These are phyloP conservation scores for Cicer pinnatifidum DNA, from an alignment of 306 rosid genomes.

Conservation along the genomic window DNA sequence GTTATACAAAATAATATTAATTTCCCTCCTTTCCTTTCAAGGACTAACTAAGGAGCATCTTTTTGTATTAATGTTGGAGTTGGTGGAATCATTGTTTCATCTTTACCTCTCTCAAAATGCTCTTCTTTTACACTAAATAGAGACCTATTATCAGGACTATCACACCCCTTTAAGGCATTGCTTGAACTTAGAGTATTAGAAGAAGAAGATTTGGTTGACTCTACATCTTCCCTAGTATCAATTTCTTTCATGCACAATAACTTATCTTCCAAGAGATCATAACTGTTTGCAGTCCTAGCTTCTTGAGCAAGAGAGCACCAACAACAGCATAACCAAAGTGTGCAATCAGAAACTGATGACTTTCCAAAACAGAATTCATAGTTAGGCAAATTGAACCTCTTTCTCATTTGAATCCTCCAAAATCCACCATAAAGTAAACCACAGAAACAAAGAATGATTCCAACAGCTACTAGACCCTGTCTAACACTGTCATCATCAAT, in stretches of 20 bases:
- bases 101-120: slow-evolving; percentile 50
- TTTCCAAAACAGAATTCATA: slow-evolving; percentile 78
- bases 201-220: slow-evolving; percentile 49
- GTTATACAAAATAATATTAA: neutral
- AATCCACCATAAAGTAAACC: slow-evolving; percentile 96
- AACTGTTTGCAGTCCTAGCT: slow-evolving; percentile 71
- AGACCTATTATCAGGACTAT: slow-evolving; percentile 50
- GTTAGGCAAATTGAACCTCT: slow-evolving; percentile 79
- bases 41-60: slow-evolving; percentile 47
- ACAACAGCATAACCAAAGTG: slow-evolving; percentile 88
- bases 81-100: slow-evolving; percentile 77
- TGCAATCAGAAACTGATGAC: slow-evolving; percentile 71
- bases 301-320: slow-evolving; percentile 99
- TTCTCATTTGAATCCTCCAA: slow-evolving; percentile 98
- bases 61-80: slow-evolving; percentile 60
- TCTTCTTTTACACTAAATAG: slow-evolving; percentile 55
- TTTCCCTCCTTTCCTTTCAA: neutral
- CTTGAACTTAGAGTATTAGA: slow-evolving; percentile 46
- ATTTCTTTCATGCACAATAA: slow-evolving; percentile 46
- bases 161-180: slow-evolving; percentile 42
- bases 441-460: slow-evolving; percentile 73
- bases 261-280: slow-evolving; percentile 66
- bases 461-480: slow-evolving; percentile 59
- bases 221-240: slow-evolving; percentile 52
- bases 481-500: slow-evolving; percentile 70